These are phyloP conservation scores for Penicillium simplicissimum DNA, from an alignment of 495 filamentous ascomycete species.

Conservation along the genomic window DNA sequence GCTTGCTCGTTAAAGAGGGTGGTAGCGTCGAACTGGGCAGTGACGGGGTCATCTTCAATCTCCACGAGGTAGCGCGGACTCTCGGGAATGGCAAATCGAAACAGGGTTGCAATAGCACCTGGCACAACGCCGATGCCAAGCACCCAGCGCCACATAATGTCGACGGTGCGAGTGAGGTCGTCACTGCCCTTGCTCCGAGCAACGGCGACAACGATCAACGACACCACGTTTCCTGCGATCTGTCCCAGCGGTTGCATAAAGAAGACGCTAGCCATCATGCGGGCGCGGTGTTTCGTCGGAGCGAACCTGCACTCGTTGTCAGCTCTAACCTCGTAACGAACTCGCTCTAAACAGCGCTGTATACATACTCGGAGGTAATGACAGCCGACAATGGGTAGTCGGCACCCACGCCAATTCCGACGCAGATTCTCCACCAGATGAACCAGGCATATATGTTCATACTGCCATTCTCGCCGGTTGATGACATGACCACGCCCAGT, in stretches of 20 bases:
- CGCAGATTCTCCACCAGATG: conserved; percentile 57
- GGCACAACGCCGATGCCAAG: conserved; percentile 62
- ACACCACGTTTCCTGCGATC: conserved; percentile 57
- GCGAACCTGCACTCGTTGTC: conserved; percentile 48
- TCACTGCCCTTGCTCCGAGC: conserved; percentile 29
- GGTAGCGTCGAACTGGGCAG: conserved; percentile 49
- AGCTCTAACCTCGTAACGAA: not conserved
- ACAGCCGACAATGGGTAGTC: conserved; percentile 60
- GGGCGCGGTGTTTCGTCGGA: conserved; percentile 56
- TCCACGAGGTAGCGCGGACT: conserved; percentile 58
- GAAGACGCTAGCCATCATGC: conserved; percentile 68
- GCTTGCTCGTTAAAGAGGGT: conserved; percentile 36
- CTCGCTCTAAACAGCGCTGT: not conserved
- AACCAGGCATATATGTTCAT: conserved; percentile 60
- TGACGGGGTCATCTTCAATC: conserved; percentile 49
- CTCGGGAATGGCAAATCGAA: conserved; percentile 64
- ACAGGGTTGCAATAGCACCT: conserved; percentile 56
- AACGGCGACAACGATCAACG: conserved; percentile 46
- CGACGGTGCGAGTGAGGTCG: conserved; percentile 41
- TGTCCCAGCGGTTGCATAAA: conserved; percentile 67
- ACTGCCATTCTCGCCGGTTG: conserved; percentile 40
- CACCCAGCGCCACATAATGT: conserved; percentile 60
- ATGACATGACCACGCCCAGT: conserved; percentile 55
- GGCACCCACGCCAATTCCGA: conserved; percentile 59
- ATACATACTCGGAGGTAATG: conserved; percentile 59